phyloP scores from a whole-genome alignment of 805 yeast genomes.

The Saturnispora sanitii region DNA sequence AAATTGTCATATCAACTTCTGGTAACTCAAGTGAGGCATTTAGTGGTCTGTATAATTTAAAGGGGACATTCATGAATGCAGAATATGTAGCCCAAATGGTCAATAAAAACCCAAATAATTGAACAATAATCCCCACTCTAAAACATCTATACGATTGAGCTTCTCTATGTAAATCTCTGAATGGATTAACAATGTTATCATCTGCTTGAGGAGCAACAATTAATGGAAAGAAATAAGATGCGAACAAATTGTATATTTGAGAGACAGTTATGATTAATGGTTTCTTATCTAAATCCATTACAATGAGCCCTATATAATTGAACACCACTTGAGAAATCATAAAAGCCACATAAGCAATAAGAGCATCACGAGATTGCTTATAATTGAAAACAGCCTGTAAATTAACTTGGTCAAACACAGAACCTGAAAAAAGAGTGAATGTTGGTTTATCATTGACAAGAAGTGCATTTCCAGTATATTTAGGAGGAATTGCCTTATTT shows the following conservation, averaged over 20 bases:
- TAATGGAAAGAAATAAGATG: conserved; percentile 22
- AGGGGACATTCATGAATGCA: conserved; percentile 13
- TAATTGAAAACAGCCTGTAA: conserved; percentile 22
- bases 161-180: conserved; percentile 18
- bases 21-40: not conserved
- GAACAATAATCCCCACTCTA: conserved; percentile 14
- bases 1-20: conserved; percentile 8
- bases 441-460: not conserved
- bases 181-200: conserved; percentile 20
- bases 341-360: conserved; percentile 16
- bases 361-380: conserved; percentile 14
- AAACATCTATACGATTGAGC: conserved; percentile 18
- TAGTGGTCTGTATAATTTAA: not conserved
- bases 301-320: conserved; percentile 23
- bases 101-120: conserved; percentile 15
- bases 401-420: conserved; percentile 14
- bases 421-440: conserved; percentile 3
- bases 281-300: conserved; percentile 19
- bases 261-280: conserved; percentile 19
- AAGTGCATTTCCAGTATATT: too few relatives aligned
- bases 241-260: conserved; percentile 18
- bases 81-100: conserved; percentile 18
- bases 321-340: conserved; percentile 21
- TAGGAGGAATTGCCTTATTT: not conserved
- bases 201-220: conserved; percentile 16